Conservation (phyloP, 805 yeast species). For the Metschnikowia lachancei region DNA sequence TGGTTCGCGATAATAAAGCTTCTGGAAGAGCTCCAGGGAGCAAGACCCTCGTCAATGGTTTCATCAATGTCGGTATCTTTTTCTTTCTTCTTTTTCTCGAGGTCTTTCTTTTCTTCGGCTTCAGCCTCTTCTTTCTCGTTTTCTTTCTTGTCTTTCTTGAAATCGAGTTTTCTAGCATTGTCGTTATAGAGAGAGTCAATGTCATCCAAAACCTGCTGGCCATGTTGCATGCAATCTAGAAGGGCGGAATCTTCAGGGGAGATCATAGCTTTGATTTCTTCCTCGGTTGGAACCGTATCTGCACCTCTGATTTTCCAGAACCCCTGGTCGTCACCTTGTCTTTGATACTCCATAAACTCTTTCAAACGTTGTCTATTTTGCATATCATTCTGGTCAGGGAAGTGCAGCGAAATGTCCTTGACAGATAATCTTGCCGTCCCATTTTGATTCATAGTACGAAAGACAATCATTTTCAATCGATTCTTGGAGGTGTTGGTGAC, state of each 20-base stretch:
- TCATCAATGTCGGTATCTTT: slow-evolving; percentile 40
- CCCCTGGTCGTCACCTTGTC: slow-evolving; percentile 92
- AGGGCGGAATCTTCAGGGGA: slow-evolving; percentile 88
- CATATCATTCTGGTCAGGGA: slow-evolving; percentile 97
- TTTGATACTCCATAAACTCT: slow-evolving; percentile 96
- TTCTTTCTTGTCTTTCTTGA: slow-evolving; percentile 29
- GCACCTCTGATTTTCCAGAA: slow-evolving; percentile 78
- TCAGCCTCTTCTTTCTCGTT: slow-evolving; percentile 35
- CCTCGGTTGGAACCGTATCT: slow-evolving; percentile 68
- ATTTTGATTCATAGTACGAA: slow-evolving; percentile 73
- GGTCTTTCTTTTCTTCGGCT: slow-evolving; percentile 23
- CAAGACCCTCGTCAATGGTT: slow-evolving; percentile 75
- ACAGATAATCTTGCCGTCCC: slow-evolving; percentile 75
- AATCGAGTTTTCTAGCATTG: slow-evolving; percentile 30
- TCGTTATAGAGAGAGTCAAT: slow-evolving; percentile 52
- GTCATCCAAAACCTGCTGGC: slow-evolving; percentile 87
- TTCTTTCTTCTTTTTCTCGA: slow-evolving; percentile 29
- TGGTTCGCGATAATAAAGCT: slow-evolving; percentile 93
- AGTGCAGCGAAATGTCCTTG: slow-evolving; percentile 84
- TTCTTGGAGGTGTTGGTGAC: slow-evolving; percentile 92
- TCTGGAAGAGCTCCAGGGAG: slow-evolving; percentile 92
- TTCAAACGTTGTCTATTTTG: slow-evolving; percentile 93
- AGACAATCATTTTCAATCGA: slow-evolving; percentile 90
- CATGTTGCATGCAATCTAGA: slow-evolving; percentile 88
- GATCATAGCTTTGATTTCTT: slow-evolving; percentile 75